Conservation (phyloP, 805 yeast genomes). For the Zygosaccharomyces lentus region DNA sequence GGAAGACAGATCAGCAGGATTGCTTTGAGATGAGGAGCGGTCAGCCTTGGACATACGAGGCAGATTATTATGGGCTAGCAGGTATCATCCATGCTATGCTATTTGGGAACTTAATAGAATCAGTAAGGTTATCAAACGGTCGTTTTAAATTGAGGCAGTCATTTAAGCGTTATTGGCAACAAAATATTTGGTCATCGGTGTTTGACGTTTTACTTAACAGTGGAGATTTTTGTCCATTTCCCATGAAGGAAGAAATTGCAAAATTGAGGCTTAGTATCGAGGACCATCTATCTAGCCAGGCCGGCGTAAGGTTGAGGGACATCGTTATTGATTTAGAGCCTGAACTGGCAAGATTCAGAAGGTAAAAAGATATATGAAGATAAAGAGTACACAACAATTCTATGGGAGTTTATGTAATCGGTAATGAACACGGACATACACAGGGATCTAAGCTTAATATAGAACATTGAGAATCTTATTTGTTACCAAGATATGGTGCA, state of each 20-base stretch:
- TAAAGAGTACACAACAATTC: background rate
- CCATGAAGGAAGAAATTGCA: constrained; percentile 36
- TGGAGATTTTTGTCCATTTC: constrained; percentile 35
- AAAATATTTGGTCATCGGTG: constrained; percentile 61
- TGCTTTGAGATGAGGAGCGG: constrained; percentile 64
- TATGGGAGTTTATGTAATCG: constrained; percentile 10
- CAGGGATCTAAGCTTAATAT: background rate
- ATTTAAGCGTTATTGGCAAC: constrained; percentile 74
- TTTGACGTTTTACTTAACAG: constrained; percentile 66
- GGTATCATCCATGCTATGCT: constrained; percentile 66
- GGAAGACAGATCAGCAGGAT: constrained; percentile 63
- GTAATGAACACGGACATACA: background rate
- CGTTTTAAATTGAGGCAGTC: constrained; percentile 40
- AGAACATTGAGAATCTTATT: background rate
- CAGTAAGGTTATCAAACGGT: constrained; percentile 31
- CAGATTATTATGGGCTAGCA: constrained; percentile 82
- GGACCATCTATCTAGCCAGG: constrained; percentile 10
- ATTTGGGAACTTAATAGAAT: constrained; percentile 61
- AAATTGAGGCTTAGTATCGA: constrained; percentile 14
- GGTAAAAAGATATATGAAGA: constrained; percentile 5
- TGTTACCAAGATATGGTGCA: background rate
- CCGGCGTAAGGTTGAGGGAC: constrained; percentile 29
- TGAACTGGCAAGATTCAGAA: constrained; percentile 20
- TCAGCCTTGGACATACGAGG: constrained; percentile 69
- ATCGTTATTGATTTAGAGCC: constrained; percentile 38